A percentile compares a stretch with the other conserved stretches of the same genome.
Conservation (phyloP, 352 stramenopile species). For the Thraustochytrium striatum region DNA sequence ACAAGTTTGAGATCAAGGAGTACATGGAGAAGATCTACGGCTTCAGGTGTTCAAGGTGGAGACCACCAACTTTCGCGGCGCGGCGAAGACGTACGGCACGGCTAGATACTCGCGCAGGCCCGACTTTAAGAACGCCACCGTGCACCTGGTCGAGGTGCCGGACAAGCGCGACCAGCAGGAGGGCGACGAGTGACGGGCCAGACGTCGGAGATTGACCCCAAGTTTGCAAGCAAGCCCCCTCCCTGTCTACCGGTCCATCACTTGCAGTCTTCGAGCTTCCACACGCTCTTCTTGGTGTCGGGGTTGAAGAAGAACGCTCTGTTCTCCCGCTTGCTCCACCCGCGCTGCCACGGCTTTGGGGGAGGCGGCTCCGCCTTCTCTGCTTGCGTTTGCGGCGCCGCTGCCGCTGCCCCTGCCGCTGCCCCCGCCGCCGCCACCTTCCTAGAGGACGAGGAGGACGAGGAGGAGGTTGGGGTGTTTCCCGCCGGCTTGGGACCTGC, state of each 20-base stretch:
- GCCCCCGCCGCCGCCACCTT: background rate
- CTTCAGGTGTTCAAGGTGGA: conserved; percentile 73
- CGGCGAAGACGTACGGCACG: background rate
- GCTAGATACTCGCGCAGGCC: background rate
- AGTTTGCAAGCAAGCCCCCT: too few species aligned
- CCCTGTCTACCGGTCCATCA: too few species aligned
- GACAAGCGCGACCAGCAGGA: too few species aligned
- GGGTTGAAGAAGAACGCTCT: conserved; percentile 40
- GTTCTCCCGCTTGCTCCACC: conserved; percentile 28
- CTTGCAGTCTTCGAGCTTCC: conserved; percentile 36
- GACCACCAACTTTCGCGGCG: conserved; percentile 71
- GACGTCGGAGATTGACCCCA: too few species aligned
- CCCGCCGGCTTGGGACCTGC: background rate
- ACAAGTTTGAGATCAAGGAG: conserved; percentile 81
- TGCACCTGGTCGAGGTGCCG: too few species aligned
- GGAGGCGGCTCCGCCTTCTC: background rate
- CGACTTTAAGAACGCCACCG: conserved; percentile 24
- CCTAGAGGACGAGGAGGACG: background rate
- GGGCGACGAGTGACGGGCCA: too few species aligned
- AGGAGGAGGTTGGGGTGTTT: too few species aligned
- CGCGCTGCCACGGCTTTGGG: background rate
- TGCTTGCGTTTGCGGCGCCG: background rate
- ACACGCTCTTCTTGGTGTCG: conserved; percentile 31
- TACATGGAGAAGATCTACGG: conserved; percentile 79
- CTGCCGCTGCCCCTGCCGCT: background rate